phyloP scores from a whole-genome alignment of 108 stramenopile genomes.

The Nitzschia palea region DNA sequence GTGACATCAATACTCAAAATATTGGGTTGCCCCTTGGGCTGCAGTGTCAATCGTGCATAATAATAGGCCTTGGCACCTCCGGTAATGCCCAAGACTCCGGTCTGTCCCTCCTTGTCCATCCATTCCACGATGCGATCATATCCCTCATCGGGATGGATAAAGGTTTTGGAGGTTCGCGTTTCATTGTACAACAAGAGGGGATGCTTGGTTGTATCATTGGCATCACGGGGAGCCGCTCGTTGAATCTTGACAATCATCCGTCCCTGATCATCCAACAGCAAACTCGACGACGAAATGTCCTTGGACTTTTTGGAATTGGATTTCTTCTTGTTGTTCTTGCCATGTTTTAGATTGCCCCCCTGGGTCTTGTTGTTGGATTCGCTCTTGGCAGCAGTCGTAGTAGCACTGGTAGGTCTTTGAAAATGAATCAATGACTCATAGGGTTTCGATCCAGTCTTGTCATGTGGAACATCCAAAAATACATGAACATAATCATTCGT shows the following conservation, averaged over 20 bases:
- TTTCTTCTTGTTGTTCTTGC: constrained; percentile 13
- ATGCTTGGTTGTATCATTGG: constrained; percentile 30
- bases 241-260: constrained; percentile 64
- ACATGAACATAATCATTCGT: constrained; percentile 52
- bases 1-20: constrained; percentile 45
- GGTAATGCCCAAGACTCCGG: constrained; percentile 45
- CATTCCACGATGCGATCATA: constrained; percentile 42
- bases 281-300: neutral
- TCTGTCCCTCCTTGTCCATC: constrained; percentile 40
- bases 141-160: constrained; percentile 53
- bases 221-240: constrained; percentile 36
- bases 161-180: constrained; percentile 48
- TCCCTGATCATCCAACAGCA: constrained; percentile 16
- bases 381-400: neutral
- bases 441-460: constrained; percentile 46
- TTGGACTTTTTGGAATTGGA: neutral
- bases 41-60: constrained; percentile 40
- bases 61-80: constrained; percentile 71
- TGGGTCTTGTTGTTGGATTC: constrained; percentile 18
- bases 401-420: constrained; percentile 22
- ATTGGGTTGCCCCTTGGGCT: constrained; percentile 5
- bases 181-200: constrained; percentile 70
- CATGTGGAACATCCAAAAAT: constrained; percentile 64
- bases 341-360: neutral
- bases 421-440: constrained; percentile 74